phyloP scores from a whole-genome alignment of 1,139 yeast genomes.

The Scheffersomyces lignicola region DNA sequence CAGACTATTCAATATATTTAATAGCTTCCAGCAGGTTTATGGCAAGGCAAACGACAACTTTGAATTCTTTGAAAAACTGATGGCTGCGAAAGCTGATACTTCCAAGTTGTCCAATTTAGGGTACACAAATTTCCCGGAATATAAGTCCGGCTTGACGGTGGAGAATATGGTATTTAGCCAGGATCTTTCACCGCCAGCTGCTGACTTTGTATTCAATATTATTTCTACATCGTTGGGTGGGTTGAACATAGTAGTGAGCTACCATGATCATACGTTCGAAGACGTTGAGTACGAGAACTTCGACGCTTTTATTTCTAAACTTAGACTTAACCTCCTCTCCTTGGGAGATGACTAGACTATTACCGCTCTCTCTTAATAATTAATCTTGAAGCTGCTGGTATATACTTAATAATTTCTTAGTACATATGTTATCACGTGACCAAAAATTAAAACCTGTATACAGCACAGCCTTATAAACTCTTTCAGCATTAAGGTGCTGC shows the following conservation, averaged over 20 bases:
- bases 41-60: conserved; percentile 19
- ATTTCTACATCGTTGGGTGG: conserved; percentile 37
- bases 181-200: conserved; percentile 35
- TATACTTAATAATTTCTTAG: too few relatives aligned
- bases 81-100: conserved; percentile 34
- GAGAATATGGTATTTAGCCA: conserved; percentile 38
- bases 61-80: conserved; percentile 20
- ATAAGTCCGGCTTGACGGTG: conserved; percentile 18
- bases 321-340: conserved; percentile 16
- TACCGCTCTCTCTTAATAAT: too few relatives aligned
- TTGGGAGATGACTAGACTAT: background rate
- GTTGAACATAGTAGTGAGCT: conserved; percentile 35
- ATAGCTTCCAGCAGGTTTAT: conserved; percentile 19
- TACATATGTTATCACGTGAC: too few relatives aligned
- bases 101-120: conserved; percentile 45
- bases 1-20: conserved; percentile 24
- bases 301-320: conserved; percentile 20
- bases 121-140: conserved; percentile 21
- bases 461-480: too few relatives aligned
- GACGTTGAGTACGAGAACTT: conserved; percentile 24
- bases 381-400: too few relatives aligned
- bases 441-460: too few relatives aligned
- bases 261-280: conserved; percentile 25
- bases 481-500: too few relatives aligned
- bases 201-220: conserved; percentile 37